Conservation (phyloP, 108 stramenopile species). For the Pseudonitzschia pungens region DNA sequence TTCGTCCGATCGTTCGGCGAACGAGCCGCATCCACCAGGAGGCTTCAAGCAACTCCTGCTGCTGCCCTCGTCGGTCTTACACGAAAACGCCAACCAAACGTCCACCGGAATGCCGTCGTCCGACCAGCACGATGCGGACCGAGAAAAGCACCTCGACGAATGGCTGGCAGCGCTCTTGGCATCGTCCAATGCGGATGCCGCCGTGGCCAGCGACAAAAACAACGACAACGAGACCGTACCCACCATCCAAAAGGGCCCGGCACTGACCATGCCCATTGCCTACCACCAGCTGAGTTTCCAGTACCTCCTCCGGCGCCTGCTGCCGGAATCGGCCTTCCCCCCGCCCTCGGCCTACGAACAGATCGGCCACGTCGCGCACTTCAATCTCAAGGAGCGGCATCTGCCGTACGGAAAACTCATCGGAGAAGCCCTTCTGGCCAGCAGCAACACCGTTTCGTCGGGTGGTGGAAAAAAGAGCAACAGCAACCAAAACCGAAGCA, state of each 20-base stretch:
- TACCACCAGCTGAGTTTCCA: conserved; percentile 62
- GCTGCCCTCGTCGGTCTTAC: conserved; percentile 4
- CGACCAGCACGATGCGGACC: background rate
- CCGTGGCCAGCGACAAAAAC: conserved; percentile 8
- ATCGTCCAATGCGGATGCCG: too few relatives aligned
- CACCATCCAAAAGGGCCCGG: conserved; percentile 19
- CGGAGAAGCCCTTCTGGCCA: conserved; percentile 89
- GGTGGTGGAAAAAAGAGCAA: too few relatives aligned
- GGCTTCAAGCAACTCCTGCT: conserved; percentile 30
- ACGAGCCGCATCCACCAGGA: too few relatives aligned
- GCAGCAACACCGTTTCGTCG: conserved; percentile 16
- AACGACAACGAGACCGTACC: background rate
- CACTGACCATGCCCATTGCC: conserved; percentile 31
- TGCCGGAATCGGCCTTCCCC: conserved; percentile 57
- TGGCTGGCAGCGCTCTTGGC: background rate
- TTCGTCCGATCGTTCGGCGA: too few relatives aligned
- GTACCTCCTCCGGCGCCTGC: conserved; percentile 61
- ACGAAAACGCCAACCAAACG: conserved; percentile 15
- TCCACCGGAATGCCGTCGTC: background rate
- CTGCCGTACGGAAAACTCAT: conserved; percentile 84
- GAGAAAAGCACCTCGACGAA: background rate
- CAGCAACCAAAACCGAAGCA: too few relatives aligned
- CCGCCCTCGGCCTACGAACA: conserved; percentile 90
- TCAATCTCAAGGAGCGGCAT: conserved; percentile 86
- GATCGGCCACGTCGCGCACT: conserved; percentile 94